These are phyloP conservation scores for Truncatella angustata DNA, from an alignment of 2,329 filamentous ascomycete genomes.

Conservation along the genomic window DNA sequence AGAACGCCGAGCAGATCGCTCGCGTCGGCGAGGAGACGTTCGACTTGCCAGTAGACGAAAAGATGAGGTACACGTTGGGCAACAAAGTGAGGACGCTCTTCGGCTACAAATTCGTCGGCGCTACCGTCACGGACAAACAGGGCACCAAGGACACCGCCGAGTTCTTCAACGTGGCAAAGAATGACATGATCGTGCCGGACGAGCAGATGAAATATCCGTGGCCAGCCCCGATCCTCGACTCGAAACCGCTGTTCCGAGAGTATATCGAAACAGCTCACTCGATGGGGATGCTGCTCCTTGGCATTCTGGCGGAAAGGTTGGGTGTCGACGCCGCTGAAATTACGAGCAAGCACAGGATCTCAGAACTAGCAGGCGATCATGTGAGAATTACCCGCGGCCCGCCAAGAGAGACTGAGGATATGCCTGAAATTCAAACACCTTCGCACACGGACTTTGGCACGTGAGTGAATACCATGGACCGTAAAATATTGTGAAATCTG, in stretches of 20 bases:
- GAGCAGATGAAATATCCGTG: conserved; percentile 23
- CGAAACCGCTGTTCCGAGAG: conserved; percentile 21
- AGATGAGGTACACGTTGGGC: conserved; percentile 19
- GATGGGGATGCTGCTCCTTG: conserved; percentile 26
- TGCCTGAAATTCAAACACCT: conserved; percentile 30
- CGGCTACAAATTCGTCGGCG: conserved; percentile 31
- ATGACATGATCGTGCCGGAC: conserved; percentile 25
- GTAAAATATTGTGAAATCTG: background rate
- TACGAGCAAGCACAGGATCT: conserved; percentile 25
- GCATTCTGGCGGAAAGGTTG: conserved; percentile 24
- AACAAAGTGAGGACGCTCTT: conserved; percentile 19
- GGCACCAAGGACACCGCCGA: conserved; percentile 29
- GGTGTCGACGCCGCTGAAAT: conserved; percentile 25
- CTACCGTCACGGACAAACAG: conserved; percentile 24
- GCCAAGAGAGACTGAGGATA: conserved; percentile 26
- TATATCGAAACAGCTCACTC: conserved; percentile 27
- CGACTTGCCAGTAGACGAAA: conserved; percentile 25
- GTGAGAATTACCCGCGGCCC: conserved; percentile 30
- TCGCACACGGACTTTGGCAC: conserved; percentile 36
- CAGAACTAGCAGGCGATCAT: conserved; percentile 28
- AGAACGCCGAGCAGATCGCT: conserved; percentile 20
- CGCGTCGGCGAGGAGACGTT: conserved; percentile 24
- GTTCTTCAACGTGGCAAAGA: conserved; percentile 33
- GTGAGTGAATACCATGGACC: conserved; percentile 23
- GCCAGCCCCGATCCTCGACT: conserved; percentile 21